Evolutionary conservation across 768 basidiomycete genomes (phyloP), one percentile per base, ranked within the genome.

Genomic region (Russula sp.): DNA sequence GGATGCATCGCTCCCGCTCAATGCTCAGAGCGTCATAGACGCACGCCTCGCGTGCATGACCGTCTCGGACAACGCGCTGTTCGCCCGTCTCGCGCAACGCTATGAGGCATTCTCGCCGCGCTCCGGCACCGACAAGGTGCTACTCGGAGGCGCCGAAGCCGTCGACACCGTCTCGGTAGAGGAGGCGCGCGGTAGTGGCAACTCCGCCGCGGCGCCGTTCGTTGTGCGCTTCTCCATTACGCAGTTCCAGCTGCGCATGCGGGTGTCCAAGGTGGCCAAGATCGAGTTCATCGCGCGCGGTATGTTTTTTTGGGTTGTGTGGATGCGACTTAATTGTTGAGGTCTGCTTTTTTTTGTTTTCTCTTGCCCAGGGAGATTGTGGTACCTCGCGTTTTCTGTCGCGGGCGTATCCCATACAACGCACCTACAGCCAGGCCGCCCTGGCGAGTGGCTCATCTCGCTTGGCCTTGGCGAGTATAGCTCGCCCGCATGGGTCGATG

Each of bases 201-300:
- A 80, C 0, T 74, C 16, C 13, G 7, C n/a, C 7, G 2, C 42
- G 6, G 42, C 42, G 6, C 42, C 79, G 0, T 90, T 90, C 61
- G 78, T 75, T 0, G 82, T 77, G 4, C 71, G 76, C 29, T 77
- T 87, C 54, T 73, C 73, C 22, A 74, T 85, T 20, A 76, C 79
- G 20, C 76, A 81, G 46, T 90, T 88, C 71, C 85, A 86, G 70
- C 84, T 82, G 66, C 77, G 88, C n/a, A 85, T 90, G 86, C 75
- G 82, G 29, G 79, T 87, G 14, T 77, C 81, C 25, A 80, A 80
- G 60, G 59, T 73, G 20, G 78, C 88, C 42, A 67, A 65, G 7
- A 68, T 87, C 18, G 87, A 90, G 61, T 89, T 89, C 62, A 85
- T 89, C 58, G 86, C 87, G 7, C 72, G 76, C 70, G 79, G 81